Evolutionary conservation across 1,284 basidiomycete genomes (phyloP).

Genomic region (Fomes fomentarius): DNA sequence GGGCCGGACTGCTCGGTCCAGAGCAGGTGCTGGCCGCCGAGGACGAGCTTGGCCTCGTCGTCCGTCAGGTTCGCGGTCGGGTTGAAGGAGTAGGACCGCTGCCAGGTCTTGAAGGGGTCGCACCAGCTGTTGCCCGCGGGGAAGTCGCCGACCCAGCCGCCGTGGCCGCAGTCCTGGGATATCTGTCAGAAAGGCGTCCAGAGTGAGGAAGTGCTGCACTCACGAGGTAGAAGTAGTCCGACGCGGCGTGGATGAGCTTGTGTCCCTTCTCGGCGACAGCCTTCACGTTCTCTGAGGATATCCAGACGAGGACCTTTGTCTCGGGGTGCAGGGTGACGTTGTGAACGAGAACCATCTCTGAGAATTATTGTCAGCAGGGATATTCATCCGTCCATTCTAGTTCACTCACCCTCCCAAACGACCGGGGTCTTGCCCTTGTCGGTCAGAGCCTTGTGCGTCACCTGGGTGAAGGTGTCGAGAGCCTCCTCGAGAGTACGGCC

Average conservation of each 20-base stretch:
- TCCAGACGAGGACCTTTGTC: constrained; percentile 76
- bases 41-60: constrained; percentile 53
- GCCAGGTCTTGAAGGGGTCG: constrained; percentile 81
- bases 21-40: constrained; percentile 76
- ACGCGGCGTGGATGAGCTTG: constrained; percentile 54
- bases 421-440: constrained; percentile 58
- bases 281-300: constrained; percentile 46
- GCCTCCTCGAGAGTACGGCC: constrained; percentile 66
- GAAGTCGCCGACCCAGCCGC: constrained; percentile 74
- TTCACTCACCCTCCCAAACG: constrained; percentile 66
- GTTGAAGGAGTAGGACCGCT: constrained; percentile 75
- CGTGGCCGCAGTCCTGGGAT: constrained; percentile 76
- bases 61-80: constrained; percentile 61
- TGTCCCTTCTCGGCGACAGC: constrained; percentile 51
- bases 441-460: constrained; percentile 50
- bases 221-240: constrained; percentile 66
- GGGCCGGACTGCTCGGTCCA: constrained; percentile 82
- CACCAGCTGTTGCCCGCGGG: constrained; percentile 59
- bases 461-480: constrained; percentile 61
- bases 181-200: background rate
- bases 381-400: background rate
- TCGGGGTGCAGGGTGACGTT: constrained; percentile 64
- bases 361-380: background rate
- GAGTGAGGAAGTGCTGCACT: constrained; percentile 16
- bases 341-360: constrained; percentile 73